A percentile compares a stretch with the other conserved stretches of the same genome.
Evolutionary conservation across 768 basidiomycete genomes (phyloP).

Genomic region (Naganishia vishniacii): DNA sequence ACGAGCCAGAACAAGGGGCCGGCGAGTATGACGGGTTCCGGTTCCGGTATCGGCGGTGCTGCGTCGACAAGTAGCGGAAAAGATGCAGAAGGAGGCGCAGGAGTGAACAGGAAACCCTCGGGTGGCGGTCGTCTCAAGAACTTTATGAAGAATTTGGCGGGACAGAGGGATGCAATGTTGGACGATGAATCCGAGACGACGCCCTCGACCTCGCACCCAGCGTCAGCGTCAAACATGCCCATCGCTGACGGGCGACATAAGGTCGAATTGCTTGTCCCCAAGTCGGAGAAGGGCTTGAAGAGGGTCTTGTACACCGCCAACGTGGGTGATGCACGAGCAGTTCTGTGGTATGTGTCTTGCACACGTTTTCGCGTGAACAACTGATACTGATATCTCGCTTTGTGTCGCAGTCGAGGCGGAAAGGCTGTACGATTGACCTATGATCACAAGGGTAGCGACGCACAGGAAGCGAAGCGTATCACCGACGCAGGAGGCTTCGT

Average conservation of each 20-base stretch:
- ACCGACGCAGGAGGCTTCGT: constrained; percentile 97
- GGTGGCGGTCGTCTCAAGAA: constrained; percentile 38
- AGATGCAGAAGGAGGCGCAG: constrained; percentile 29
- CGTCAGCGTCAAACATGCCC: constrained; percentile 16
- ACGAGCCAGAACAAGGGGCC: constrained; percentile 18
- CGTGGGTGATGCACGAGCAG: constrained; percentile 91
- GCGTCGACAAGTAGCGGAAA: constrained; percentile 30
- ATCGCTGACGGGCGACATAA: constrained; percentile 52
- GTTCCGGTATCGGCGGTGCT: constrained; percentile 27
- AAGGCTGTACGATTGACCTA: constrained; percentile 90
- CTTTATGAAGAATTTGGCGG: constrained; percentile 44
- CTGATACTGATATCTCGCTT: not conserved
- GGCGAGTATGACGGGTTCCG: constrained; percentile 27
- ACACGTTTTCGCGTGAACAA: not conserved
- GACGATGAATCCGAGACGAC: constrained; percentile 1
- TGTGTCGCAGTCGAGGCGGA: constrained; percentile 59
- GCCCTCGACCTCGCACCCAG: not conserved
- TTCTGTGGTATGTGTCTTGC: constrained; percentile 59
- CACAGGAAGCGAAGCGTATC: constrained; percentile 95
- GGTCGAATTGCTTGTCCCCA: constrained; percentile 55
- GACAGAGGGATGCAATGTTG: constrained; percentile 4
- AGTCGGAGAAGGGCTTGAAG: constrained; percentile 54
- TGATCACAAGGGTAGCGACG: constrained; percentile 96
- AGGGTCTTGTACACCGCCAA: constrained; percentile 92
- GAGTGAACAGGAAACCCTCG: constrained; percentile 31